Evolutionary conservation across 768 basidiomycete genomes (phyloP), one percentile per base, ranked within the genome.

Genomic region (Exidia glandulosa): DNA sequence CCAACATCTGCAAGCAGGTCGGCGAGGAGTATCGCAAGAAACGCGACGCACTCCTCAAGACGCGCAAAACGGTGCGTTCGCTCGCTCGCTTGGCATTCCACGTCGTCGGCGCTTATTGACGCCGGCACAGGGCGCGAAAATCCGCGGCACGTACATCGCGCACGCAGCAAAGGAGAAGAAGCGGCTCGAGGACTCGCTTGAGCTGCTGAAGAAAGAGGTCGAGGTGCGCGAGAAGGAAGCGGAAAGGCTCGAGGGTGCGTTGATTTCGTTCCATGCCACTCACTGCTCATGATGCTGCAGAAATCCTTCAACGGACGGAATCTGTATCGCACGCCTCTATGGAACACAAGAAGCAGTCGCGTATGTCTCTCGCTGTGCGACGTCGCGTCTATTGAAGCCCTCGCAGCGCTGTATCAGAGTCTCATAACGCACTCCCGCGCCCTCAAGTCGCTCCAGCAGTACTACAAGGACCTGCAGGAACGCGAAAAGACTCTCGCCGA

Each of bases 151-250:
- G 0, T 99, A 97, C 67, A 87, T 96, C 64, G 76, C 83, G 5
- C 91, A 85, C 65, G 95, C 94, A 1, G 80, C 85, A 62, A 90
- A 88, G 73, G 96, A 98, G 79, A 89, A 89, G 80, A 84, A 79
- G 62, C 85, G 90, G 10, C 71, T 98, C 27, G 87, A 94, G 67
- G 77, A 71, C 7, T 79, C 84, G 41, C 69, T 91, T 27, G 71
- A 72, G n/a, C 71, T 78, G 30, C 67, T 84, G 33, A 71, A 73
- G 32, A 71, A 74, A 47, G 86, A 93, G 66, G 82, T 96, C 37
- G 72, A 72, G 45, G 75, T 73, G 19, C 79, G 80, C 62, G 81
- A 90, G 68, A 81, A 80, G 57, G 90, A 95, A 70, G 86, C 87
- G 3, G 80, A 83, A 59, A 81, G 81, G 60, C 76, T 91, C 32